Conservation (phyloP, 306 rosid genomes). For the Castanea sativa region DNA sequence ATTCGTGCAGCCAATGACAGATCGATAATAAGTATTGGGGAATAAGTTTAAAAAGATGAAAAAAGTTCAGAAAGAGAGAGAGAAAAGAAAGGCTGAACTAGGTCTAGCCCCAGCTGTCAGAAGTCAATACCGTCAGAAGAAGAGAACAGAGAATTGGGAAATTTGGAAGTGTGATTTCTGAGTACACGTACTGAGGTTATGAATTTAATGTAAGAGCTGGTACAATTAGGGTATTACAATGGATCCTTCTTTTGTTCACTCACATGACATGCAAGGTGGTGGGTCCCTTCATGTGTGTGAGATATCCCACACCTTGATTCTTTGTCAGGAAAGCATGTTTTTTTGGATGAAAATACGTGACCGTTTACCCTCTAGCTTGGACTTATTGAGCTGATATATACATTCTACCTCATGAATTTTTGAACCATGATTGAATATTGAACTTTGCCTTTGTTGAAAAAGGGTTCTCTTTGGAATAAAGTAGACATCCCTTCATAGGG, state of each 20-base stretch:
- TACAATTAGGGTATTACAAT: constrained; percentile 53
- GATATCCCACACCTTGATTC: constrained; percentile 18
- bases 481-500: no score
- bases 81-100: neutral
- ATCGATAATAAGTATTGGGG: constrained; percentile 16
- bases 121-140: neutral
- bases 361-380: neutral
- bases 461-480: no score
- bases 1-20: constrained; percentile 5
- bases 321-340: neutral
- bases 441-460: no score
- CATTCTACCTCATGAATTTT: no score
- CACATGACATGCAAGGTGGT: constrained; percentile 54
- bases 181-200: constrained; percentile 39
- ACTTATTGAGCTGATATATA: neutral
- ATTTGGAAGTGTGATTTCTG: neutral
- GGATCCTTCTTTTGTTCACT: constrained; percentile 28
- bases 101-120: constrained; percentile 32
- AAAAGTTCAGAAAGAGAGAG: neutral
- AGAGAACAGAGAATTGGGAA: constrained; percentile 7
- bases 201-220: constrained; percentile 73
- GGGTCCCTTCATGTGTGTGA: constrained; percentile 23
- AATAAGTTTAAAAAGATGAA: constrained; percentile 1
- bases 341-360: neutral
- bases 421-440: no score